Evolutionary conservation across 2,329 filamentous ascomycete species (phyloP).

Genomic region (Trichoderma sp.): DNA sequence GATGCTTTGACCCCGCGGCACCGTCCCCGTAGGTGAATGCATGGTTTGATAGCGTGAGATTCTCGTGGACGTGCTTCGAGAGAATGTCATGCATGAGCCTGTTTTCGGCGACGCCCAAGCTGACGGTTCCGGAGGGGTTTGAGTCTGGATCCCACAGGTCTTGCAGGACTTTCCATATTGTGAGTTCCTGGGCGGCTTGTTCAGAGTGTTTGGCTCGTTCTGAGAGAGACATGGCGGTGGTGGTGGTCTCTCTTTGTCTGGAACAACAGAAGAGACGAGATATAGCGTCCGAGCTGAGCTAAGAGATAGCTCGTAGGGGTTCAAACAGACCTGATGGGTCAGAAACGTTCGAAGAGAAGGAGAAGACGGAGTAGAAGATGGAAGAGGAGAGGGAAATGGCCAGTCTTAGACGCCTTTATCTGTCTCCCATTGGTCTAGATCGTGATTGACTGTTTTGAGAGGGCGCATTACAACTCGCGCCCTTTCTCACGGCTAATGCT

Average conservation of each 20-base stretch:
- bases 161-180: conserved; percentile 47
- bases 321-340: too few species aligned
- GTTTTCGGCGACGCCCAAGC: conserved; percentile 56
- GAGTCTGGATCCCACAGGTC: conserved; percentile 47
- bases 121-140: conserved; percentile 51
- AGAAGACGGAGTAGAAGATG: too few species aligned
- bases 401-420: too few species aligned
- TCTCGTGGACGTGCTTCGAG: conserved; percentile 45
- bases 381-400: too few species aligned
- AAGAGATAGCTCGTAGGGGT: background rate
- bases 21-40: conserved; percentile 48
- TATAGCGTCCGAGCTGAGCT: background rate
- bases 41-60: conserved; percentile 38
- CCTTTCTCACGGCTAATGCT: too few species aligned
- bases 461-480: too few species aligned
- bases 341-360: too few species aligned
- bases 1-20: conserved; percentile 41
- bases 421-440: too few species aligned
- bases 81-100: conserved; percentile 52
- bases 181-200: conserved; percentile 1
- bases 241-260: background rate
- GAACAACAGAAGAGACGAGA: background rate
- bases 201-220: conserved; percentile 16
- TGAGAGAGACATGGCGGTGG: conserved; percentile 23
- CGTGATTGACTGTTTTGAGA: too few species aligned